phyloP scores from a whole-genome alignment of 352 stramenopile genomes.

The Globisporangium canariense region DNA sequence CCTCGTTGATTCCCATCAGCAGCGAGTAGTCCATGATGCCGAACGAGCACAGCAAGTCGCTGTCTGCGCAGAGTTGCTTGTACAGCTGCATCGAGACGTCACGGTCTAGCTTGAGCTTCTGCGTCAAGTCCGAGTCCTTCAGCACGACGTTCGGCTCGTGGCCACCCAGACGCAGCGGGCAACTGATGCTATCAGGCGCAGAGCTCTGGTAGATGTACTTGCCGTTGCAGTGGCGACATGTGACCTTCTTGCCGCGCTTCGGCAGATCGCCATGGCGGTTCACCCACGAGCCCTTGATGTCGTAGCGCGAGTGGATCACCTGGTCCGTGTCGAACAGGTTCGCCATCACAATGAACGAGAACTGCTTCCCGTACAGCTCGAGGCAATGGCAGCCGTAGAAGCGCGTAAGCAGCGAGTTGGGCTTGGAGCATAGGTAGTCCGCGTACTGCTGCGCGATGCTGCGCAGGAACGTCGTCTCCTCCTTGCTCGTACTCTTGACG shows the following conservation, averaged over 20 bases:
- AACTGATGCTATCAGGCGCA: slow-evolving; percentile 65
- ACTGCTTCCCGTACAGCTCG: slow-evolving; percentile 89
- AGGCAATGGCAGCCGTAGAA: slow-evolving; percentile 91
- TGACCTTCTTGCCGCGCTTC: slow-evolving; percentile 86
- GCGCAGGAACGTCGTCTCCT: slow-evolving; percentile 85
- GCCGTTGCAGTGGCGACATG: slow-evolving; percentile 86
- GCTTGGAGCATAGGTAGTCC: slow-evolving; percentile 83
- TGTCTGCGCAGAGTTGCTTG: slow-evolving; percentile 77
- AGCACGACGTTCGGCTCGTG: slow-evolving; percentile 89
- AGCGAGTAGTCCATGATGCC: slow-evolving; percentile 93
- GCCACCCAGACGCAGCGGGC: slow-evolving; percentile 63
- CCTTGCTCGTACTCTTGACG: slow-evolving; percentile 88
- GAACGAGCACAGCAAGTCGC: slow-evolving; percentile 79
- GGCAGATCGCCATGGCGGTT: slow-evolving; percentile 79
- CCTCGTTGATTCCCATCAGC: slow-evolving; percentile 88
- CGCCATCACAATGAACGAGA: slow-evolving; percentile 91
- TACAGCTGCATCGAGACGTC: slow-evolving; percentile 70
- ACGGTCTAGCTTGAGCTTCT: slow-evolving; percentile 85
- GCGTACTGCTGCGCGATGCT: slow-evolving; percentile 86
- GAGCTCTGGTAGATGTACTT: slow-evolving; percentile 80
- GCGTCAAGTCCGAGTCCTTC: slow-evolving; percentile 86
- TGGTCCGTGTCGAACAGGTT: slow-evolving; percentile 90
- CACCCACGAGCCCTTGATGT: slow-evolving; percentile 91
- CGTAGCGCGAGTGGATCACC: slow-evolving; percentile 85
- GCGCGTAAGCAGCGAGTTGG: slow-evolving; percentile 81